phyloP scores from a whole-genome alignment of 2,329 filamentous ascomycete species.

The Colletotrichum sp. region DNA sequence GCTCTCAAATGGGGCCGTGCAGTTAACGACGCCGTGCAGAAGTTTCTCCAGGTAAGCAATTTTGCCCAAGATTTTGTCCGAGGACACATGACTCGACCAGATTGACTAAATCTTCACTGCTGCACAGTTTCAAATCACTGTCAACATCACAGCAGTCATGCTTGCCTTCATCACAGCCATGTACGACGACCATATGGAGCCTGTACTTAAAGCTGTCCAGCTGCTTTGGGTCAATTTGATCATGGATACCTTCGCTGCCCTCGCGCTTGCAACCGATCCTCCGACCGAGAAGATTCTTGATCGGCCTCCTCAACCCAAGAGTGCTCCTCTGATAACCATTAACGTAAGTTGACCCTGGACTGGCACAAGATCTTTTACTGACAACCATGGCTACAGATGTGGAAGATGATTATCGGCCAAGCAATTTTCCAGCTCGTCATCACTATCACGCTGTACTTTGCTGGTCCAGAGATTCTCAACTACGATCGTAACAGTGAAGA shows the following conservation, averaged over 20 bases:
- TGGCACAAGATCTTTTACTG: not conserved
- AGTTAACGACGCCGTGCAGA: slow-evolving; percentile 71
- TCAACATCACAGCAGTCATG: slow-evolving; percentile 72
- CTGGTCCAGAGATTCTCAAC: slow-evolving; percentile 58
- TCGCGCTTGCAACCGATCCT: slow-evolving; percentile 69
- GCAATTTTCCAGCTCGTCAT: slow-evolving; percentile 64
- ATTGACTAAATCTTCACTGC: not conserved
- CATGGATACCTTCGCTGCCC: slow-evolving; percentile 72
- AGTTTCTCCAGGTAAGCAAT: slow-evolving; percentile 62
- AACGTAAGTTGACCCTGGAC: slow-evolving; percentile 40
- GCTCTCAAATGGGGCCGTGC: slow-evolving; percentile 71
- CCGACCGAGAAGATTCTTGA: slow-evolving; percentile 63
- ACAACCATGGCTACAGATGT: slow-evolving; percentile 45
- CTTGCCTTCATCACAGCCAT: slow-evolving; percentile 70
- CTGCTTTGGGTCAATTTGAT: slow-evolving; percentile 74
- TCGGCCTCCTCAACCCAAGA: slow-evolving; percentile 62
- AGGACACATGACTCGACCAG: slow-evolving; percentile 26
- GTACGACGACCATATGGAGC: slow-evolving; percentile 56
- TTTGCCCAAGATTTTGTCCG: slow-evolving; percentile 33
- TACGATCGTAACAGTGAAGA: slow-evolving; percentile 47
- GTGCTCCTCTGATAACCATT: slow-evolving; percentile 73
- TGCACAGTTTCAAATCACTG: slow-evolving; percentile 67
- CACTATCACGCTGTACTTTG: slow-evolving; percentile 66
- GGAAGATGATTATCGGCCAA: slow-evolving; percentile 71
- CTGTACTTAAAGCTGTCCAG: slow-evolving; percentile 70